Evolutionary conservation across 805 yeast genomes (phyloP).

Genomic region (Wickerhamomyces bovis): DNA sequence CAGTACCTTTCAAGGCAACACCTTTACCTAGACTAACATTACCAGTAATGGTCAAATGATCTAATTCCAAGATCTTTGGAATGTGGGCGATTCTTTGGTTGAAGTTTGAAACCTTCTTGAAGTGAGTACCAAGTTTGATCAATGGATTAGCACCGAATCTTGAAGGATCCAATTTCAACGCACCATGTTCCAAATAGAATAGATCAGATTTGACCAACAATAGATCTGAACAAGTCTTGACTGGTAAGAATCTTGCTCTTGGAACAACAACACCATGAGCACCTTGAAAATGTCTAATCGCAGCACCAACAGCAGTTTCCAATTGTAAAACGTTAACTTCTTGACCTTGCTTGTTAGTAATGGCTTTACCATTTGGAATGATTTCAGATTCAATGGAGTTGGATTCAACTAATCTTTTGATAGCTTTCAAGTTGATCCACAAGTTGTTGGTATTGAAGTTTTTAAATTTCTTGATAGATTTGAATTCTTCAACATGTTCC

Average conservation of each 20-base stretch:
- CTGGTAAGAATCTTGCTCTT: constrained; percentile 96
- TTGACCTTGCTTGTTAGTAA: constrained; percentile 58
- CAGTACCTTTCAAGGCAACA: constrained; percentile 93
- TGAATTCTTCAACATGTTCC: constrained; percentile 96
- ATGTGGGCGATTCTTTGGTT: constrained; percentile 87
- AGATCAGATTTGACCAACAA: constrained; percentile 92
- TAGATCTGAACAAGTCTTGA: constrained; percentile 93
- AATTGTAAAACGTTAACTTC: constrained; percentile 88
- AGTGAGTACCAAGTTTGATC: constrained; percentile 93
- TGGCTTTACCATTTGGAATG: constrained; percentile 88
- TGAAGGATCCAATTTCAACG: constrained; percentile 72
- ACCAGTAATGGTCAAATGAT: constrained; percentile 96
- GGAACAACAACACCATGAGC: constrained; percentile 99
- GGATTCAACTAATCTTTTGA: constrained; percentile 83
- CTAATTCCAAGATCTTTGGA: constrained; percentile 94
- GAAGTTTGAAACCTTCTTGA: constrained; percentile 91
- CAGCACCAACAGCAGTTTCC: constrained; percentile 99
- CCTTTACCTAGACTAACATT: constrained; percentile 87
- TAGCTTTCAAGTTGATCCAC: constrained; percentile 94
- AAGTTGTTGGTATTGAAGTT: constrained; percentile 97
- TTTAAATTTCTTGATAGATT: constrained; percentile 94
- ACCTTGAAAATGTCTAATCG: constrained; percentile 88
- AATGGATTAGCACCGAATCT: constrained; percentile 91
- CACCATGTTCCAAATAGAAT: constrained; percentile 87
- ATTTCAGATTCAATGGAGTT: constrained; percentile 85